A percentile compares a stretch with the other conserved stretches of the same genome.
phyloP scores from a whole-genome alignment of 768 basidiomycete genomes.

The Tylopilus sp. region DNA sequence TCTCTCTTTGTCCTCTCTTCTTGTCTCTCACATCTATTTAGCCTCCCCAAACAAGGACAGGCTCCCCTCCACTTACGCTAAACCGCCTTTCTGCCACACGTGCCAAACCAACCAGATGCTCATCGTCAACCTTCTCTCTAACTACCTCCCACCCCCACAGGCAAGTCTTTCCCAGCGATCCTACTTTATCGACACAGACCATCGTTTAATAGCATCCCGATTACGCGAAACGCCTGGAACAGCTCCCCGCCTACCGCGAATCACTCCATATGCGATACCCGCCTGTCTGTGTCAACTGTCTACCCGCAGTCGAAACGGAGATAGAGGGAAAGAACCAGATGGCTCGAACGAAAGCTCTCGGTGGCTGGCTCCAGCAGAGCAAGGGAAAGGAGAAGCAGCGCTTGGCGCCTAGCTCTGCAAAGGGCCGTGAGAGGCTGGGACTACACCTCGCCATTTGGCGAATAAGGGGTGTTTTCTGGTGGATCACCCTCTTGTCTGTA shows the following conservation, averaged over 20 bases:
- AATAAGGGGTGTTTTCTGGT: conserved; percentile 67
- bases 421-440: conserved; percentile 42
- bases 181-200: neutral
- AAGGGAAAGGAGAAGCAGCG: conserved; percentile 61
- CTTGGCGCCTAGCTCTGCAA: conserved; percentile 39
- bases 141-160: conserved; percentile 78
- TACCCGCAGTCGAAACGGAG: conserved; percentile 78
- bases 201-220: conserved; percentile 59
- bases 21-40: conserved; percentile 24
- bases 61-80: conserved; percentile 55
- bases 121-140: conserved; percentile 80
- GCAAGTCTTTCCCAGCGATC: conserved; percentile 40
- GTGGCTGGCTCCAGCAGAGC: conserved; percentile 63
- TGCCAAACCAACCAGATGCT: conserved; percentile 94
- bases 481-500: conserved; percentile 40
- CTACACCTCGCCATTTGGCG: conserved; percentile 64
- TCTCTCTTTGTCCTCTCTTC: neutral
- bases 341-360: conserved; percentile 75
- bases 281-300: conserved; percentile 75
- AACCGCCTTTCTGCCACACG: conserved; percentile 74
- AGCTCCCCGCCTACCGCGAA: conserved; percentile 67
- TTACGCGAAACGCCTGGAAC: conserved; percentile 58
- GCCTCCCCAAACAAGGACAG: conserved; percentile 69
- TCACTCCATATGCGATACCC: conserved; percentile 83
- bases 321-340: conserved; percentile 75